Evolutionary conservation across 495 filamentous ascomycete species (phyloP), one percentile per base, ranked within the genome.

Genomic region (Penicillium herquei): DNA sequence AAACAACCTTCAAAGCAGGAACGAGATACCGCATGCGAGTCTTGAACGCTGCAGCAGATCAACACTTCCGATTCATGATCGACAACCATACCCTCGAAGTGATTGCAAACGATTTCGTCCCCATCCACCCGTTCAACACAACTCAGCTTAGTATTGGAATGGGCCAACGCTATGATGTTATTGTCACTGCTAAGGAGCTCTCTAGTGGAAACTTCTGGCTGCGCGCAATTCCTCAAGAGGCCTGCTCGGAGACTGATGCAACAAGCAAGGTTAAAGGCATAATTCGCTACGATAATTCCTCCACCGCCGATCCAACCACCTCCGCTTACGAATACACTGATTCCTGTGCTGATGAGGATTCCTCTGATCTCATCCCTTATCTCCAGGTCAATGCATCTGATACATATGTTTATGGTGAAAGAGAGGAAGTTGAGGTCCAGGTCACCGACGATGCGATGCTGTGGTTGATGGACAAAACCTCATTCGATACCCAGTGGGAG

Each of bases 161-260:
- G 74, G 76, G 83, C n/a, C 85, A 90, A 70, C 78, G 88, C 35
- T 87, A 87, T 68, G 81, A 90, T 56, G 75, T 91, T 16, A 81
- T 88, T 56, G 81, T 91, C 46, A 79, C 81, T 39, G 87, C 86
- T 12, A 74, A 78, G 50, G 59, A 57, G 0, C 33, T 30, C 17
- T 30, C 50, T 9, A 54, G 59, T 16, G 54, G 67, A 7, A 81
- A 82, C 63, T 90, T 85, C 71, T 91, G 88, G 88, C 73, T 88
- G 46, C 80, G 84, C 17, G 75, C 82, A 11, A 79, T 82, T 34
- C 78, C 82, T 0, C 82, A 84, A 64, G 49, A 58, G 3, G 67
- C 70, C 9, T 83, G 79, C 40, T 66, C 75, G 31, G 58, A 70
- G 11, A 79, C 77, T 18, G 66, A 62, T 21, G 77, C 63, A 40